A percentile compares a stretch with the other conserved stretches of the same genome.
phyloP scores from a whole-genome alignment of 225 moss, liverwort and hornwort genomes.

The Polytrichum formosum region DNA sequence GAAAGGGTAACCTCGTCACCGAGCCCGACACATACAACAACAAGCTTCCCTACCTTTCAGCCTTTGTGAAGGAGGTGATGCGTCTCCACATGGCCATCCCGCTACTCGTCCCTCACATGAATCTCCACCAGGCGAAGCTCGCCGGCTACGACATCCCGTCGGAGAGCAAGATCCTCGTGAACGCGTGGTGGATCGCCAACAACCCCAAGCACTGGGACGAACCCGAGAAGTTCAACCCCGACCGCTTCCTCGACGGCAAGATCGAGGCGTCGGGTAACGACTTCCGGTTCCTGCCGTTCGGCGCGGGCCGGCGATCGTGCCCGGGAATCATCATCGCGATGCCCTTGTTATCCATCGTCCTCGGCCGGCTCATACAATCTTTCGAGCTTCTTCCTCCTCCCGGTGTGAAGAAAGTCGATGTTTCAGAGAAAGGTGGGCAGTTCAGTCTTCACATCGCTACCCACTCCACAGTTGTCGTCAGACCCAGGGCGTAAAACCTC shows the following conservation, averaged over 20 bases:
- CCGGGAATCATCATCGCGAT: constrained; percentile 68
- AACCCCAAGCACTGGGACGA: constrained; percentile 56
- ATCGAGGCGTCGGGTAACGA: constrained; percentile 56
- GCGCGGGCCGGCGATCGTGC: constrained; percentile 49
- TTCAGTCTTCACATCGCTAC: constrained; percentile 57
- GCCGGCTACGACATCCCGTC: constrained; percentile 72
- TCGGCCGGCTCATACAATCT: constrained; percentile 48
- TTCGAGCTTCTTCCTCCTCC: constrained; percentile 39
- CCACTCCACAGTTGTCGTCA: constrained; percentile 57
- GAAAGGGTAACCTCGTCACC: constrained; percentile 54
- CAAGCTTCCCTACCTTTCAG: constrained; percentile 49
- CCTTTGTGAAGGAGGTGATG: constrained; percentile 61
- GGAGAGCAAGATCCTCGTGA: constrained; percentile 68
- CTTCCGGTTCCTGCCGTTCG: constrained; percentile 65
- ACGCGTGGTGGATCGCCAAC: constrained; percentile 77
- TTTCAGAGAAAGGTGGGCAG: constrained; percentile 58
- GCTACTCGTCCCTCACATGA: constrained; percentile 63
- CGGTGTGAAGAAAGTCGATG: constrained; percentile 40
- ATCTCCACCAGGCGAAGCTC: constrained; percentile 57
- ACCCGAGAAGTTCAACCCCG: constrained; percentile 57
- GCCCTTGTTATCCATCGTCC: constrained; percentile 52
- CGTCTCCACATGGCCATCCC: constrained; percentile 68
- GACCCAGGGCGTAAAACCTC: constrained; percentile 5
- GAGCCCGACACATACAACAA: constrained; percentile 49
- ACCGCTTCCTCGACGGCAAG: constrained; percentile 50